phyloP scores from a whole-genome alignment of 768 basidiomycete species.

The Leccinum longicurvipes region DNA sequence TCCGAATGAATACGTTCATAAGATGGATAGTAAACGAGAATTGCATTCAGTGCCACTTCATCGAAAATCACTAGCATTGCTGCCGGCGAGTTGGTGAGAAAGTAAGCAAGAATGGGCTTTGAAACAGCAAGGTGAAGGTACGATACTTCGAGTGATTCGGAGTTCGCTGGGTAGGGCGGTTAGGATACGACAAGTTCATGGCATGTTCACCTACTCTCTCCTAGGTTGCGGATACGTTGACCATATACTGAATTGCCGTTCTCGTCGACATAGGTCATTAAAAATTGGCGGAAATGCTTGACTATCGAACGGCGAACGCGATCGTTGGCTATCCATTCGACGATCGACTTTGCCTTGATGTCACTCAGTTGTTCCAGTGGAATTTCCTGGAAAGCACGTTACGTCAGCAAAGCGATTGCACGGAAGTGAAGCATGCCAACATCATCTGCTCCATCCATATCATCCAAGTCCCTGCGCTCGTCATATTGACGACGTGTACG shows the following conservation, averaged over 20 bases:
- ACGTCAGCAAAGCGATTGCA: slow-evolving; percentile 12
- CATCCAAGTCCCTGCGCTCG: slow-evolving; percentile 86
- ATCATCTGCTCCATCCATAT: slow-evolving; percentile 86
- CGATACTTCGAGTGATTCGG: slow-evolving; percentile 96
- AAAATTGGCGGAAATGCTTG: slow-evolving; percentile 90
- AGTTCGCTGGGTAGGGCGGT: slow-evolving; percentile 61
- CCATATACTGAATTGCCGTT: slow-evolving; percentile 91
- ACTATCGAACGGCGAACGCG: slow-evolving; percentile 87
- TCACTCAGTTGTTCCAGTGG: slow-evolving; percentile 95
- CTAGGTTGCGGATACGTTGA: slow-evolving; percentile 86
- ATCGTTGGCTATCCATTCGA: slow-evolving; percentile 95
- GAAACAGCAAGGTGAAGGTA: slow-evolving; percentile 92
- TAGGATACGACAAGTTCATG: slow-evolving; percentile 8
- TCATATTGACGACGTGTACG: slow-evolving; percentile 91
- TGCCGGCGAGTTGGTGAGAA: slow-evolving; percentile 91
- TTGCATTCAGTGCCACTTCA: slow-evolving; percentile 89
- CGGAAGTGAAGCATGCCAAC: slow-evolving; percentile 41
- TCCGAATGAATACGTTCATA: slow-evolving; percentile 98
- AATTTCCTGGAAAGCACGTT: slow-evolving; percentile 60
- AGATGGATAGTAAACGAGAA: slow-evolving; percentile 91
- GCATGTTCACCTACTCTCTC: slow-evolving; percentile 69
- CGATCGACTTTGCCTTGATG: slow-evolving; percentile 95
- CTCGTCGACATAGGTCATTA: slow-evolving; percentile 95
- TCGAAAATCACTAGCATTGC: slow-evolving; percentile 95
- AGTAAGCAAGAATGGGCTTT: slow-evolving; percentile 95